phyloP scores from a whole-genome alignment of 148 eudicot species.

The Simmondsia chinensis region DNA sequence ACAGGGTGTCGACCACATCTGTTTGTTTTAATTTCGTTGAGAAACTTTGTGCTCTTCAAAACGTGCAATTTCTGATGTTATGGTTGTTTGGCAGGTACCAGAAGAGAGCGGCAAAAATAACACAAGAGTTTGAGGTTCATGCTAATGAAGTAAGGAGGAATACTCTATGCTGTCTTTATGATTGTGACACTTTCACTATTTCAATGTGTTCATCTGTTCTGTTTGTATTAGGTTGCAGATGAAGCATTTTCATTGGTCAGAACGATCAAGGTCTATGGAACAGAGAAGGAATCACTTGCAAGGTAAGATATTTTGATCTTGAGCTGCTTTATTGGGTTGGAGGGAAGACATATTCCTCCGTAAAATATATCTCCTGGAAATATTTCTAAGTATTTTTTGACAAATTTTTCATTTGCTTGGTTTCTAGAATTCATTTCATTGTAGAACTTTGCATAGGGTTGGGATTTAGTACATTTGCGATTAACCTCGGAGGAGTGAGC shows the following conservation, averaged over 20 bases:
- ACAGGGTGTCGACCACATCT: background rate
- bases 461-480: no score
- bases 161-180: background rate
- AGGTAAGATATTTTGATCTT: constrained; percentile 20
- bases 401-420: background rate
- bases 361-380: no score
- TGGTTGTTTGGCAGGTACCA: constrained; percentile 25
- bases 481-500: no score
- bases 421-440: background rate
- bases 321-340: background rate
- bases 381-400: background rate
- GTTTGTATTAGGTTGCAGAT: constrained; percentile 21
- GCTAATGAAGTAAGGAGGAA: constrained; percentile 37
- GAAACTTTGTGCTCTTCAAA: background rate
- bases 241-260: constrained; percentile 34
- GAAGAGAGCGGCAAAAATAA: constrained; percentile 40
- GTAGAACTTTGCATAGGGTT: no score
- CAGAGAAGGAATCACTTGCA: constrained; percentile 24
- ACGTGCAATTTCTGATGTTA: background rate
- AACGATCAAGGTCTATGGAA: constrained; percentile 33
- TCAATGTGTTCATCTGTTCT: background rate
- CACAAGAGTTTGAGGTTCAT: constrained; percentile 34
- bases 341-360: no score
- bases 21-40: background rate
- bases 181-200: background rate